These are phyloP conservation scores for Fusarium setosum DNA, from an alignment of 2,329 filamentous ascomycete genomes.

Conservation along the genomic window DNA sequence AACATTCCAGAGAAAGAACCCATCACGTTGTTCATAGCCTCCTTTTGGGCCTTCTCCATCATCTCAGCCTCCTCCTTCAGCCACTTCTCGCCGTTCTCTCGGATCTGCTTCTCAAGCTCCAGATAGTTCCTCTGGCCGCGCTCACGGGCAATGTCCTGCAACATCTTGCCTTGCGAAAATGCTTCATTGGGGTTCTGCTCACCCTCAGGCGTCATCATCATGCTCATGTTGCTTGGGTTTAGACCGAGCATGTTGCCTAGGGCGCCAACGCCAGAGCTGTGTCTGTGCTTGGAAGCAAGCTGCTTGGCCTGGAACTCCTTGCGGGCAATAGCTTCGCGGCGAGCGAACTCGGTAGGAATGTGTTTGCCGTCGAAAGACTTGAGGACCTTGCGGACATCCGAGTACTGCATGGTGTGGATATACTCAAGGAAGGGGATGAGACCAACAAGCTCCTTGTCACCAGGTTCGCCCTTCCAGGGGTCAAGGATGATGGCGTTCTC, in stretches of 20 bases:
- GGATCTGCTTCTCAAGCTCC: constrained; percentile 88
- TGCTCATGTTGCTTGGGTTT: constrained; percentile 74
- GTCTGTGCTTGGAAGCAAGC: constrained; percentile 70
- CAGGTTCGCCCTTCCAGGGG: constrained; percentile 86
- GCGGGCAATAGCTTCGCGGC: constrained; percentile 86
- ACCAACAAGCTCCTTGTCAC: constrained; percentile 87
- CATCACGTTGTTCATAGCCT: constrained; percentile 94
- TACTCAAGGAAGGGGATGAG: constrained; percentile 98
- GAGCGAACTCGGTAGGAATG: constrained; percentile 90
- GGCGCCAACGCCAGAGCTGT: constrained; percentile 72
- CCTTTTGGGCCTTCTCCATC: constrained; percentile 89
- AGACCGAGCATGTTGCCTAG: constrained; percentile 81
- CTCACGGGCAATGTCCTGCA: constrained; percentile 94
- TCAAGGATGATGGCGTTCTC: constrained; percentile 94
- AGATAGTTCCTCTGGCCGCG: constrained; percentile 92
- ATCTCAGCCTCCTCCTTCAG: constrained; percentile 91
- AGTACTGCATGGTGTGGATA: constrained; percentile 91
- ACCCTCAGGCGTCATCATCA: constrained; percentile 70
- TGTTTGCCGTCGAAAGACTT: constrained; percentile 90
- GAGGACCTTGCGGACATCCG: constrained; percentile 86
- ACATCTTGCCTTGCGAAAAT: constrained; percentile 93
- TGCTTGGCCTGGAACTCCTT: constrained; percentile 86
- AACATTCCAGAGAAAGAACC: constrained; percentile 66
- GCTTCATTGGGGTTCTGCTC: constrained; percentile 80
- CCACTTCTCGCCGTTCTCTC: constrained; percentile 94